Conservation (phyloP, 345 rosid species). For the Kernera saxatilis region DNA sequence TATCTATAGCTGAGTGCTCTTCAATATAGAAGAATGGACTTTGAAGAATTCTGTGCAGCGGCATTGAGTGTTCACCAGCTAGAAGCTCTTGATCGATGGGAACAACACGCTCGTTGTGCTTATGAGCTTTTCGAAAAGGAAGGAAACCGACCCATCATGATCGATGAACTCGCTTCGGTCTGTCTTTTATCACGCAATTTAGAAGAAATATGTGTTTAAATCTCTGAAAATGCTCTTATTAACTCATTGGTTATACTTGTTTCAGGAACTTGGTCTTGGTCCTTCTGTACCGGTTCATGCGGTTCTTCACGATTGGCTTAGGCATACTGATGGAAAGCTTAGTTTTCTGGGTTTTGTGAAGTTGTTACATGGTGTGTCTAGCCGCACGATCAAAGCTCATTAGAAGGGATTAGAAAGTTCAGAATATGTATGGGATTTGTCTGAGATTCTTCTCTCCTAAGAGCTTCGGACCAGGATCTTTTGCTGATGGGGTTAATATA, state of each 20-base stretch:
- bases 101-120: conserved; percentile 84
- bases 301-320: conserved; percentile 92
- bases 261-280: conserved; percentile 92
- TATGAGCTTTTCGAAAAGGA: conserved; percentile 91
- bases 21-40: conserved; percentile 87
- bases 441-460: conserved; percentile 17
- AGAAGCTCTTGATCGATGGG: conserved; percentile 88
- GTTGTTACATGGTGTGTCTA: conserved; percentile 76
- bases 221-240: not conserved
- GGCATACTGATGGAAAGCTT: conserved; percentile 91
- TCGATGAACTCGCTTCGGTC: conserved; percentile 88
- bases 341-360: conserved; percentile 92
- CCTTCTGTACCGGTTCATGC: conserved; percentile 83
- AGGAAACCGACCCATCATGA: conserved; percentile 86
- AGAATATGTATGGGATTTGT: conserved; percentile 17
- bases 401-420: conserved; percentile 26
- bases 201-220: not conserved
- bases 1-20: conserved; percentile 67
- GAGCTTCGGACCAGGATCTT: conserved; percentile 2
- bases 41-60: conserved; percentile 93
- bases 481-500: conserved; percentile 9
- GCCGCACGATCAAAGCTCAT: conserved; percentile 56
- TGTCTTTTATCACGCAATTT: not conserved
- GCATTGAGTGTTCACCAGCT: conserved; percentile 83
- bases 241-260: not conserved